These are phyloP conservation scores for Petunia secreta DNA, from an alignment of 257 asterid genomes.

Conservation along the genomic window DNA sequence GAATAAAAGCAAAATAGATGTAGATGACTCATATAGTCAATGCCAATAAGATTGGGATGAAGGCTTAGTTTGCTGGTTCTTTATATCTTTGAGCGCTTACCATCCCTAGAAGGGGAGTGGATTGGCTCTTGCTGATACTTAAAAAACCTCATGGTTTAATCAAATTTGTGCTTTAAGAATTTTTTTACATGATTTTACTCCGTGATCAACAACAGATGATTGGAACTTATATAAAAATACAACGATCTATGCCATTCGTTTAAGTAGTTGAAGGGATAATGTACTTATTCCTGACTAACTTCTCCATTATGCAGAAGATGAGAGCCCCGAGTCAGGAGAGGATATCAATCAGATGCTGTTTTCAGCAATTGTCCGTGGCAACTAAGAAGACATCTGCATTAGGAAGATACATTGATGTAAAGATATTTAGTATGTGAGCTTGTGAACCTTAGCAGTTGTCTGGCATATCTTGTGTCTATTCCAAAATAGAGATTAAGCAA, in stretches of 20 bases:
- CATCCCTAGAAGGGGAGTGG: background rate
- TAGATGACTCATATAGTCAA: background rate
- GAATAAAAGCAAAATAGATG: background rate
- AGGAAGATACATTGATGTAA: background rate
- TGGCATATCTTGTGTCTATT: background rate
- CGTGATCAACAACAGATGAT: background rate
- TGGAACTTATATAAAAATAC: background rate
- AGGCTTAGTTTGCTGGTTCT: background rate
- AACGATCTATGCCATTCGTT: background rate
- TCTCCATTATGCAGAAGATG: slow-evolving; percentile 54
- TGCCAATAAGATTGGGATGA: background rate
- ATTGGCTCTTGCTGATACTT: background rate
- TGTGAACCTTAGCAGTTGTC: background rate
- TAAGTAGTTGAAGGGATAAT: background rate
- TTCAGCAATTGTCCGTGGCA: slow-evolving; percentile 81
- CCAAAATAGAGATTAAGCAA: background rate
- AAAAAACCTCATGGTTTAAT: background rate
- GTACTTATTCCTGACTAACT: background rate
- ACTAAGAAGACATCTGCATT: slow-evolving; percentile 35
- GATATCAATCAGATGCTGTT: slow-evolving; percentile 79
- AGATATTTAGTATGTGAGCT: background rate
- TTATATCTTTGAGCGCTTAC: background rate
- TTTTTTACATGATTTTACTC: background rate
- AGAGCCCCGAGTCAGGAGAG: slow-evolving; percentile 53
- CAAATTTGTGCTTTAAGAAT: background rate